phyloP scores from a whole-genome alignment of 2,329 filamentous ascomycete species.

The Parascedosporium putredinis region DNA sequence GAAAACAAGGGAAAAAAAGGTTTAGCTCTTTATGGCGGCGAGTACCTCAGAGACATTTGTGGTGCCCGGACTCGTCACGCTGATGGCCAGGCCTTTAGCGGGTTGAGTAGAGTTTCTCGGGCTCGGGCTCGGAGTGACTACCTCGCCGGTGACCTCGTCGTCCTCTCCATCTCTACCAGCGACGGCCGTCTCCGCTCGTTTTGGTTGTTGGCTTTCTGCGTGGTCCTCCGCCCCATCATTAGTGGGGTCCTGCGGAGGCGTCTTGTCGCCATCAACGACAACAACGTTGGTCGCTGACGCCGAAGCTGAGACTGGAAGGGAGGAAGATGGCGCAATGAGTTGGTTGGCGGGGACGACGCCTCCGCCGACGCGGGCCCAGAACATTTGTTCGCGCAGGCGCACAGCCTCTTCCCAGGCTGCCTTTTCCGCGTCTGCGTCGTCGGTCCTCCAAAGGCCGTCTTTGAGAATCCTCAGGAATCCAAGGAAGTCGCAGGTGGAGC shows the following conservation, averaged over 20 bases:
- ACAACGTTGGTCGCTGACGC: neutral
- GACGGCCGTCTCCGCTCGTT: no score
- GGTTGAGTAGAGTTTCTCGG: neutral
- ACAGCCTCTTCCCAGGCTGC: conserved; percentile 93
- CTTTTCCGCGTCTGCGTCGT: conserved; percentile 74
- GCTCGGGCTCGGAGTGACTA: neutral
- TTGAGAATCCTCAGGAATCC: conserved; percentile 85
- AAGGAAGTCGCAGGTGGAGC: conserved; percentile 85
- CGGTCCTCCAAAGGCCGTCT: conserved; percentile 82
- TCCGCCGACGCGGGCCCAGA: conserved; percentile 87
- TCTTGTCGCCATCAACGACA: no score
- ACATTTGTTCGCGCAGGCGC: conserved; percentile 84
- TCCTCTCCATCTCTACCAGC: neutral
- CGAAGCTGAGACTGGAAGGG: neutral
- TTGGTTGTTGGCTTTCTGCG: no score
- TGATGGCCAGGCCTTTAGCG: neutral
- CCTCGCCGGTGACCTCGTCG: neutral
- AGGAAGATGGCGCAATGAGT: neutral
- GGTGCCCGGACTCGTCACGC: neutral
- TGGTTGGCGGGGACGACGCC: conserved; percentile 63
- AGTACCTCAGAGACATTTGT: neutral
- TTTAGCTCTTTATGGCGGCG: neutral
- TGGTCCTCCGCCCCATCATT: no score
- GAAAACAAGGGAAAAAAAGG: no score
- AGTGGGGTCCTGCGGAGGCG: no score